A percentile compares a stretch with the other conserved stretches of the same genome.
phyloP scores from a whole-genome alignment of 352 stramenopile species.

The Peronospora farinosa region DNA sequence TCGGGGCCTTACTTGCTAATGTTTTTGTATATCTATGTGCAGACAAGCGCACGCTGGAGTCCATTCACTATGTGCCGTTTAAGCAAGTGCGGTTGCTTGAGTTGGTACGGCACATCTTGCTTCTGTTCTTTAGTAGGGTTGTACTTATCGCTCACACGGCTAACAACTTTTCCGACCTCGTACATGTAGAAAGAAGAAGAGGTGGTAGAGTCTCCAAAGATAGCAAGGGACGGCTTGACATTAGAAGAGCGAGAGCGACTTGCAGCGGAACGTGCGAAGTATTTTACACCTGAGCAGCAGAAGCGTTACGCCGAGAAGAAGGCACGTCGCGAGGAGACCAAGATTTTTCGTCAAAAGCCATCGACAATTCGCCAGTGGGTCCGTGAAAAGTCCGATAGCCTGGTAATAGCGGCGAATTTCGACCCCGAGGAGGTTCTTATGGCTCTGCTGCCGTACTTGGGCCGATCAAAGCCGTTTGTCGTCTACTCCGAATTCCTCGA shows the following conservation, averaged over 20 bases:
- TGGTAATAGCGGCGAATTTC: slow-evolving; percentile 90
- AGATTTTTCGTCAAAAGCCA: slow-evolving; percentile 69
- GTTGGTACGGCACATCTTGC: slow-evolving; percentile 21
- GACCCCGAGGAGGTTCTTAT: slow-evolving; percentile 84
- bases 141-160: neutral
- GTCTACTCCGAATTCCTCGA: slow-evolving; percentile 93
- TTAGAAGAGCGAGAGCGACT: slow-evolving; percentile 53
- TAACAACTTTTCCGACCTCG: neutral
- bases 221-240: slow-evolving; percentile 50
- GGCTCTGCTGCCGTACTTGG: slow-evolving; percentile 87
- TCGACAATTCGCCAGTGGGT: slow-evolving; percentile 68
- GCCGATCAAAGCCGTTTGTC: slow-evolving; percentile 90
- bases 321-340: slow-evolving; percentile 53
- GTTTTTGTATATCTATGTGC: neutral
- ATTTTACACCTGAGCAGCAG: slow-evolving; percentile 75
- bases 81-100: slow-evolving; percentile 47
- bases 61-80: slow-evolving; percentile 71
- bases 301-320: slow-evolving; percentile 79
- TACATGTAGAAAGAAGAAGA: slow-evolving; percentile 41
- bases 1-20: neutral
- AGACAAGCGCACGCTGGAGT: slow-evolving; percentile 70
- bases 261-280: slow-evolving; percentile 73
- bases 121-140: neutral
- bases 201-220: slow-evolving; percentile 35
- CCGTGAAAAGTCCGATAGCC: slow-evolving; percentile 59